phyloP scores from a whole-genome alignment of 192 early-diverging fungal species.

The Obelidium mucronatum region DNA sequence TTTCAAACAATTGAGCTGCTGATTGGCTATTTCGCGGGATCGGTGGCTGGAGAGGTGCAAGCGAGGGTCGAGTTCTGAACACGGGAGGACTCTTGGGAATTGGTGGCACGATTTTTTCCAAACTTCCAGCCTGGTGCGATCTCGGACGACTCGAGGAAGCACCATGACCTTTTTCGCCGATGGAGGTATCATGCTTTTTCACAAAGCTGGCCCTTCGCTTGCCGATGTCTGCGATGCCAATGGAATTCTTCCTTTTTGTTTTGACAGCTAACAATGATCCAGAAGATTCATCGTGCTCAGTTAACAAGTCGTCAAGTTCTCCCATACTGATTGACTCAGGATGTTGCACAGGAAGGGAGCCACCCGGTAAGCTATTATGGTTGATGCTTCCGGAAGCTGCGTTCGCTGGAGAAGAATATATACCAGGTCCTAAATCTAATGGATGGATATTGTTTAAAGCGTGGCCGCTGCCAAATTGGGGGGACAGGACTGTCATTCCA shows the following conservation, averaged over 20 bases:
- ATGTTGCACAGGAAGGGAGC: slow-evolving; percentile 2
- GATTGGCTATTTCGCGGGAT: not conserved
- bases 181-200: not conserved
- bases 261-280: not conserved
- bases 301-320: slow-evolving; percentile 31
- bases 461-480: slow-evolving; percentile 5
- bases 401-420: slow-evolving; percentile 4
- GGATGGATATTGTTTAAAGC: slow-evolving; percentile 2
- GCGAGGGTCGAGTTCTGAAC: not conserved
- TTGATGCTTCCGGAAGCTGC: not conserved
- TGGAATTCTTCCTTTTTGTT: not conserved
- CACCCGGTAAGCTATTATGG: not conserved
- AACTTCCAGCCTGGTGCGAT: not conserved
- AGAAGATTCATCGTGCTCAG: slow-evolving; percentile 25
- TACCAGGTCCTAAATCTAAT: slow-evolving; percentile 25
- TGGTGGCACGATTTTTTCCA: not conserved
- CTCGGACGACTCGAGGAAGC: not conserved
- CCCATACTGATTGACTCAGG: slow-evolving; percentile 33
- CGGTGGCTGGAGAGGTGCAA: not conserved
- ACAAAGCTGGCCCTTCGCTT: not conserved
- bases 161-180: slow-evolving; percentile 8
- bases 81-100: slow-evolving; percentile 13
- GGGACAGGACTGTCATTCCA: slow-evolving; percentile 8
- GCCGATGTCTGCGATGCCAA: not conserved
- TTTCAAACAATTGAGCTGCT: not conserved